Percentiles rank a stretch among this genome's conserved stretches.
These are phyloP conservation scores for Entonaema liquescens DNA, from an alignment of 495 filamentous ascomycete species.

Conservation along the genomic window DNA sequence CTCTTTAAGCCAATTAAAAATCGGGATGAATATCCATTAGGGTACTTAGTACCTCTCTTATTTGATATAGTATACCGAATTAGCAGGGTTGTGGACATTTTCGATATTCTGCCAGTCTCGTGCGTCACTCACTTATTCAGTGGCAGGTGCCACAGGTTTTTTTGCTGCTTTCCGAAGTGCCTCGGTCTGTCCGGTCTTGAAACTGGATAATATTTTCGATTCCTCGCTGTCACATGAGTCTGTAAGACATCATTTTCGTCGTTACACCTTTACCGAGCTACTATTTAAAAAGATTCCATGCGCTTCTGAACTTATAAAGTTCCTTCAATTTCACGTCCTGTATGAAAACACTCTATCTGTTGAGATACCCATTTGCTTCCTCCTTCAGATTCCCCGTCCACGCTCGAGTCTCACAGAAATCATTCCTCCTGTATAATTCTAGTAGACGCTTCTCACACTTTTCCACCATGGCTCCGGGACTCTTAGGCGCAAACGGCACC, in stretches of 20 bases:
- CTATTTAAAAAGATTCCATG: constrained; percentile 20
- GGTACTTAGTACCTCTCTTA: not conserved
- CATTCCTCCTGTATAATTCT: constrained; percentile 11
- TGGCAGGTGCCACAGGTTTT: constrained; percentile 32
- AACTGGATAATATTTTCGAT: constrained; percentile 2
- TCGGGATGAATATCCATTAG: not conserved
- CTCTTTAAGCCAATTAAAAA: not conserved
- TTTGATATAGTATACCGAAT: constrained; percentile 1
- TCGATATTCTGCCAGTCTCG: constrained; percentile 22
- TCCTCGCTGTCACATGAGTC: constrained; percentile 36
- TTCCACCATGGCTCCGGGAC: constrained; percentile 32
- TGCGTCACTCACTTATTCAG: constrained; percentile 31
- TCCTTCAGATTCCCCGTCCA: constrained; percentile 25
- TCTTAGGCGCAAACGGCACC: constrained; percentile 43
- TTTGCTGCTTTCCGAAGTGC: constrained; percentile 6
- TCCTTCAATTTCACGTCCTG: not conserved
- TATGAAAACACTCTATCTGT: constrained; percentile 32
- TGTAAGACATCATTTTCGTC: constrained; percentile 7
- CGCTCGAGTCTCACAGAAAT: constrained; percentile 13
- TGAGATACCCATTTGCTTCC: constrained; percentile 33
- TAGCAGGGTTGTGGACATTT: not conserved
- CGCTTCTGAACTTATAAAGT: not conserved
- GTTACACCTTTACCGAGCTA: not conserved
- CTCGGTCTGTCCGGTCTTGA: constrained; percentile 34
- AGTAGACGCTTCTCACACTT: constrained; percentile 15